Evolutionary conservation across 768 basidiomycete species (phyloP).

Genomic region (Chalciporus pseudorubinellus): DNA sequence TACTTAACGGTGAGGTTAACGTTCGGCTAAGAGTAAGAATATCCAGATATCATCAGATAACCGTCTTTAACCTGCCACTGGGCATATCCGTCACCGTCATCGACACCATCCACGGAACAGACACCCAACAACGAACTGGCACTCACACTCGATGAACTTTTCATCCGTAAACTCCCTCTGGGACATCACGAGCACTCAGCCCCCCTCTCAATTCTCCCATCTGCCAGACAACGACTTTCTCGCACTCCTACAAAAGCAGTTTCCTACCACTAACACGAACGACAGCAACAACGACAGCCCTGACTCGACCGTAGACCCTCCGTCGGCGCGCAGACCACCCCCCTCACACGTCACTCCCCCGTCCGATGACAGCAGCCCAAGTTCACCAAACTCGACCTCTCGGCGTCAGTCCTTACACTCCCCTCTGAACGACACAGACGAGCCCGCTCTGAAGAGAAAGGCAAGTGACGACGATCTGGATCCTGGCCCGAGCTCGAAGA

Average conservation of each 20-base stretch:
- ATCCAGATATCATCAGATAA: no score
- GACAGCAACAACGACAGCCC: conserved; percentile 49
- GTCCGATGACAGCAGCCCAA: conserved; percentile 78
- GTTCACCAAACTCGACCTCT: conserved; percentile 50
- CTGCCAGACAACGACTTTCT: conserved; percentile 77
- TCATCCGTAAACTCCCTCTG: conserved; percentile 53
- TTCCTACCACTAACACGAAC: conserved; percentile 38
- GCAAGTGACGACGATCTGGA: conserved; percentile 63
- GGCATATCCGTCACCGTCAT: no score
- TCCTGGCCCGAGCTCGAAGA: conserved; percentile 66
- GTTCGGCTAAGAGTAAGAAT: no score
- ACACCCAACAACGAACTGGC: no score
- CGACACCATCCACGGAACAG: no score
- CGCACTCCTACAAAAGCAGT: conserved; percentile 75
- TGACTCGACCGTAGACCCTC: conserved; percentile 31
- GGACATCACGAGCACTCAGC: conserved; percentile 65
- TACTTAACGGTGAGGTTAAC: no score
- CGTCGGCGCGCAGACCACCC: conserved; percentile 16
- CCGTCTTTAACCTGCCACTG: no score
- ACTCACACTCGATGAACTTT: conserved; percentile 34
- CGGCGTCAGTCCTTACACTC: conserved; percentile 16
- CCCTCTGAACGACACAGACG: conserved; percentile 40
- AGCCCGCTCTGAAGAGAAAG: conserved; percentile 69
- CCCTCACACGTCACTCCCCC: conserved; percentile 56
- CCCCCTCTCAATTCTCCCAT: conserved; percentile 53